Conservation (phyloP, 2,329 filamentous ascomycete species). For the Penicillium freii region DNA sequence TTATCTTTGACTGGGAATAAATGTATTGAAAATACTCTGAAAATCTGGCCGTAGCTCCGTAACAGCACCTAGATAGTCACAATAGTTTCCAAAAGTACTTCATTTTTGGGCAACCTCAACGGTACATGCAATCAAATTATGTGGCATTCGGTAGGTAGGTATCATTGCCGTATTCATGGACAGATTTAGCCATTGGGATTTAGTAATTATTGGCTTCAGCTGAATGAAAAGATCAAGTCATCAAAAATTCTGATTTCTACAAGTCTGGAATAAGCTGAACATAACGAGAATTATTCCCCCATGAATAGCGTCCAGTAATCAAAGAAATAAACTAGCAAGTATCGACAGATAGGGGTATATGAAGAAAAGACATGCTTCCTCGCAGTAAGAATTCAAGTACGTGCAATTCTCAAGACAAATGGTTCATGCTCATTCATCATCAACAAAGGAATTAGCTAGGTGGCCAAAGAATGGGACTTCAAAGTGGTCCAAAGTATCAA, state of each 20-base stretch:
- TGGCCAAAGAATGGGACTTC: conserved; percentile 85
- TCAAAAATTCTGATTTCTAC: background rate
- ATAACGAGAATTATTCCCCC: background rate
- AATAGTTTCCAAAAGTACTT: no score
- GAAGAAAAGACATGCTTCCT: conserved; percentile 13
- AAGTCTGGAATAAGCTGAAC: background rate
- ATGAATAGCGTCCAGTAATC: background rate
- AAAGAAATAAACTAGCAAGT: conserved; percentile 1
- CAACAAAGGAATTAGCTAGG: conserved; percentile 83
- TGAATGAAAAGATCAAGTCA: background rate
- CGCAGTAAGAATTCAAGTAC: conserved; percentile 11
- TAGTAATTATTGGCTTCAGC: background rate
- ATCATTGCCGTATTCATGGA: background rate
- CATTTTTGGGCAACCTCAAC: no score
- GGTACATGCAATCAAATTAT: no score
- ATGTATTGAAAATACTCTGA: background rate
- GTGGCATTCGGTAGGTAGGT: no score
- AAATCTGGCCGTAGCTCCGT: background rate
- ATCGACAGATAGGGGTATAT: conserved; percentile 23
- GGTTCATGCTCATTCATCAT: conserved; percentile 64
- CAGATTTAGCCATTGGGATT: background rate
- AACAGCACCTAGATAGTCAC: background rate
- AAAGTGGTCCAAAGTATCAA: conserved; percentile 65
- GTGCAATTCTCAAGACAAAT: conserved; percentile 2
- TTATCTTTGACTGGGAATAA: background rate